Base-by-base conservation (phyloP, 768 basidiomycete species). In the Termitomyces sp. region DNA sequence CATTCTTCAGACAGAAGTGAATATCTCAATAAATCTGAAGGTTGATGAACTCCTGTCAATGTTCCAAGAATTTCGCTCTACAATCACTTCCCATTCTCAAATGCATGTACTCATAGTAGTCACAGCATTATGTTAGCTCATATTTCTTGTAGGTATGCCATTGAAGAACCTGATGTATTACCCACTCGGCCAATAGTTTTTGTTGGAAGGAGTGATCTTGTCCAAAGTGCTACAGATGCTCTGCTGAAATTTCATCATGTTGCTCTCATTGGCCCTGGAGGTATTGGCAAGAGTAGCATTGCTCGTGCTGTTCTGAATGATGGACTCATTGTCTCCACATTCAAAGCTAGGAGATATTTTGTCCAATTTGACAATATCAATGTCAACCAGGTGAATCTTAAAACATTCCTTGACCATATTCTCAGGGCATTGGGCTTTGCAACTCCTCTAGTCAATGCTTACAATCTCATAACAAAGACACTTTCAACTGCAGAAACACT, bases 21-120 rank as follows among this genome's bases (percentile, higher is more conserved):
- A 59, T 34, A 60, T 65, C 1, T 34, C 60, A 0, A 36, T 47
- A 15, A 66, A 63, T 42, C 8, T 60, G 14, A 65, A 65, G 11
- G 42, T 61, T 8, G 61, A 65, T 20, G 43, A 65, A 42, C 53
- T 65, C 4, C 20, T 60, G 7, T 25, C 37, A 4, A n/a, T 15
- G 32, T 60, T 59, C 8, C 50, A 56, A 42, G 56, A 56, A n/a
- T 20, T 20, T 20, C 29, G 56, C 20, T n/a, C 43, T 8, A 46
- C 14, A 17, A 25, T 38, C 1, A 48, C 5, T 32, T 37, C 56
- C 8, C 46, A 31, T 17, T 1, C 11, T 11, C 34, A 54, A 14
- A 25, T n/a, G 51, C 11, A 52, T 52, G 51, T 37, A 25, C 20
- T 37, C 20, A 11, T 3, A 20, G 5, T 37, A 0, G 3, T 37